Percentiles rank a stretch among this genome's conserved stretches.
Evolutionary conservation across 2,329 filamentous ascomycete species (phyloP).

Genomic region (Alternaria sp.): DNA sequence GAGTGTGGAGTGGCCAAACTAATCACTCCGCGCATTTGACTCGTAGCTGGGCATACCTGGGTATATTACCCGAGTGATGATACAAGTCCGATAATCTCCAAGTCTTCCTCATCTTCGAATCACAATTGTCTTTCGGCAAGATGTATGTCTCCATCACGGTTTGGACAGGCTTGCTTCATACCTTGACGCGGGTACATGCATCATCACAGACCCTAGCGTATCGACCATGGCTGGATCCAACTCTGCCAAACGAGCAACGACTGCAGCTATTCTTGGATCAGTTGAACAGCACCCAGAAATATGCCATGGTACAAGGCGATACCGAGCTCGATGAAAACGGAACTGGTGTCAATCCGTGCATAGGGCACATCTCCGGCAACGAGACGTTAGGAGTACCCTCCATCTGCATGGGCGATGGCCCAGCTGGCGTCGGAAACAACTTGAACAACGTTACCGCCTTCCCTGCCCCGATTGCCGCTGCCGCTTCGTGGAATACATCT

Average conservation of each 20-base stretch:
- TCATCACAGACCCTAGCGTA: neutral
- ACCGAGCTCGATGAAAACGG: constrained; percentile 9
- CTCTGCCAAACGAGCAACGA: neutral
- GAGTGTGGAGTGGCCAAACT: neutral
- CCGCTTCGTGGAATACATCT: neutral
- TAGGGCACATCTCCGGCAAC: constrained; percentile 8
- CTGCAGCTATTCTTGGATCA: constrained; percentile 6
- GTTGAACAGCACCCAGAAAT: constrained; percentile 10
- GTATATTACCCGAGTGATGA: no score
- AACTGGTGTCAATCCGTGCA: constrained; percentile 6
- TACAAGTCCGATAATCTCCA: neutral
- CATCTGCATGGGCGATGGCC: constrained; percentile 13
- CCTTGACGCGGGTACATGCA: constrained; percentile 1
- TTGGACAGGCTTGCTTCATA: neutral
- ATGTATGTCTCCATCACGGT: neutral
- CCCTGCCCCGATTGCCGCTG: neutral
- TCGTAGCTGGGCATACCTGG: neutral
- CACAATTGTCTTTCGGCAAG: neutral
- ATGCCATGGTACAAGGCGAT: constrained; percentile 9
- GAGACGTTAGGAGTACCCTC: constrained; percentile 5
- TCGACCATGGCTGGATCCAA: constrained; percentile 4
- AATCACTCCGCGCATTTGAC: neutral
- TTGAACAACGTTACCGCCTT: constrained; percentile 7
- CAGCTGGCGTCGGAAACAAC: constrained; percentile 7
- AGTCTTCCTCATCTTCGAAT: neutral